These are phyloP conservation scores for Scenedesmus sp. DNA, from an alignment of 163 green algal genomes.

Conservation along the genomic window DNA sequence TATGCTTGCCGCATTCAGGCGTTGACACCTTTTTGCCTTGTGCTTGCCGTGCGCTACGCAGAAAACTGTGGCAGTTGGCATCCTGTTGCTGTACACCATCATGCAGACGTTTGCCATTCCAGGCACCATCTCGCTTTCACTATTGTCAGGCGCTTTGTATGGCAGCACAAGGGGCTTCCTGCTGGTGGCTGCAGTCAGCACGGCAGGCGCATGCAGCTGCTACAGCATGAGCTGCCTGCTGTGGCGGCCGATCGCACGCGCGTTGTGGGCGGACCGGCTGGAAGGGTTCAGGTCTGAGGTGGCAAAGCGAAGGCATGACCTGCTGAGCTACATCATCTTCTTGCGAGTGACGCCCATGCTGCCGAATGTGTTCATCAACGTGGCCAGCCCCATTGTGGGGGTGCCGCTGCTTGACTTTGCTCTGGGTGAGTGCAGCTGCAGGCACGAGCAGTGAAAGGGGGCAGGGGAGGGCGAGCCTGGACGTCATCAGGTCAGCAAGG, in stretches of 20 bases:
- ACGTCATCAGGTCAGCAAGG: neutral
- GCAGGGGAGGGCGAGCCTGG: neutral
- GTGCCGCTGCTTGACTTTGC: slow-evolving; percentile 74
- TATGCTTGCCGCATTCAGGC: neutral
- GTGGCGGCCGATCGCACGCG: slow-evolving; percentile 59
- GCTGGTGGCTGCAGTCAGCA: slow-evolving; percentile 65
- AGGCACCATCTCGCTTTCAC: slow-evolving; percentile 80
- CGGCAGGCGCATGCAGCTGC: slow-evolving; percentile 51
- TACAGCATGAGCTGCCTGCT: slow-evolving; percentile 52
- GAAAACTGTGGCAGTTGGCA: slow-evolving; percentile 28
- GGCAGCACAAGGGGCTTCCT: slow-evolving; percentile 60
- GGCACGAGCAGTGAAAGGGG: neutral
- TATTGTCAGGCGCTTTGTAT: slow-evolving; percentile 83
- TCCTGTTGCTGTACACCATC: slow-evolving; percentile 47
- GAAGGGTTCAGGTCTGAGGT: slow-evolving; percentile 68
- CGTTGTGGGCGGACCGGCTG: slow-evolving; percentile 67
- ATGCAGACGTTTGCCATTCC: slow-evolving; percentile 87
- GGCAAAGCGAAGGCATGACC: slow-evolving; percentile 48
- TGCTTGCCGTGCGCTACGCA: neutral
- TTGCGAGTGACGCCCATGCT: slow-evolving; percentile 84
- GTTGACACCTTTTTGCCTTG: neutral
- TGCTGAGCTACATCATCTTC: slow-evolving; percentile 88
- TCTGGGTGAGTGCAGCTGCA: slow-evolving; percentile 55
- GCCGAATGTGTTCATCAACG: slow-evolving; percentile 88
- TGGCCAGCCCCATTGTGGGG: slow-evolving; percentile 81